These are phyloP conservation scores for Chlorella sp. DNA, from an alignment of 139 green algal species.

Conservation along the genomic window DNA sequence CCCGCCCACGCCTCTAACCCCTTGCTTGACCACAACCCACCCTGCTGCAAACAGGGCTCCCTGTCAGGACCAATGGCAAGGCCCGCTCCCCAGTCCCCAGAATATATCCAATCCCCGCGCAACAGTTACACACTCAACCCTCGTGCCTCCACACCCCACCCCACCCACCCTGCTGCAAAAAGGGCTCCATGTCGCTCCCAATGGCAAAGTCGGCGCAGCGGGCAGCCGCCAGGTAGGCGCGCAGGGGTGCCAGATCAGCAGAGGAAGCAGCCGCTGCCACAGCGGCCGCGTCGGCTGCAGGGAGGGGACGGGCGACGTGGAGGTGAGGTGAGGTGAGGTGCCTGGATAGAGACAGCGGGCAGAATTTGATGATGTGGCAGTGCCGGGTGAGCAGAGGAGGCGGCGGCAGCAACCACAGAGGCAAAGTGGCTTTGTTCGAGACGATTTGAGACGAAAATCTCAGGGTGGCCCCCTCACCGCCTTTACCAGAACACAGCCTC, in stretches of 20 bases:
- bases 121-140: no score
- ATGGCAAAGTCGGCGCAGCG: constrained; percentile 47
- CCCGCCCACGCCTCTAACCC: no score
- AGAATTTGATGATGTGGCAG: no score
- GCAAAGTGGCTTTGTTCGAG: no score
- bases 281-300: constrained; percentile 1
- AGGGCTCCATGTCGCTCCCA: background rate
- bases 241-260: constrained; percentile 40
- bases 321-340: background rate
- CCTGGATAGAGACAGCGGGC: background rate
- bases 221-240: constrained; percentile 42
- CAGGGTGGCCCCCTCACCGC: no score
- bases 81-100: background rate
- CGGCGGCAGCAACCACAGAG: no score
- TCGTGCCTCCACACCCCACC: no score
- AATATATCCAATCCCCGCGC: no score
- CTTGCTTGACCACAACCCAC: no score
- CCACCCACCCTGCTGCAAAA: constrained; percentile 28
- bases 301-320: background rate
- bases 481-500: background rate
- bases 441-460: no score
- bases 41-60: background rate
- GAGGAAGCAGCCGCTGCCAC: background rate
- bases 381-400: no score
- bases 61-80: no score